These are phyloP conservation scores for Cucumis sativus DNA, from an alignment of 306 rosid species.

Conservation along the genomic window DNA sequence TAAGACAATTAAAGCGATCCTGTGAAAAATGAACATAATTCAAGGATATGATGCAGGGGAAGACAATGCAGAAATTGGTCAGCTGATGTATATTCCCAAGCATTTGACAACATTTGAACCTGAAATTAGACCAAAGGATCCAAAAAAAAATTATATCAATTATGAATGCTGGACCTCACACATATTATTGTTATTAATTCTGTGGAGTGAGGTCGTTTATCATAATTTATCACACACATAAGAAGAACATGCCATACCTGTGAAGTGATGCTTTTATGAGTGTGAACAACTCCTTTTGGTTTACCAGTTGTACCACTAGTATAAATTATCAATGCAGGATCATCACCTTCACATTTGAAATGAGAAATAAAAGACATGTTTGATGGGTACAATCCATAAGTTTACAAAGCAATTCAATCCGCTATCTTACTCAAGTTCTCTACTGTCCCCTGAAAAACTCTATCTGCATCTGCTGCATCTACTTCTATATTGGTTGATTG, in stretches of 20 bases:
- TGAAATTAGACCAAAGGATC: slow-evolving; percentile 30
- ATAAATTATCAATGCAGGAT: slow-evolving; percentile 75
- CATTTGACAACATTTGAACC: slow-evolving; percentile 75
- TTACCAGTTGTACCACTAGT: slow-evolving; percentile 97
- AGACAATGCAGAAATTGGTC: slow-evolving; percentile 80
- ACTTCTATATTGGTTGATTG: slow-evolving; percentile 26
- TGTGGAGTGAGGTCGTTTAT: neutral
- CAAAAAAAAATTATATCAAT: neutral
- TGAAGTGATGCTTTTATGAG: slow-evolving; percentile 64
- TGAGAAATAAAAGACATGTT: slow-evolving; percentile 6
- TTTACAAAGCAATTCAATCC: slow-evolving; percentile 5
- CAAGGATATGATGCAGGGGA: slow-evolving; percentile 91
- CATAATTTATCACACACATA: neutral
- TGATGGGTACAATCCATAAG: neutral
- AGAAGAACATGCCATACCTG: slow-evolving; percentile 36
- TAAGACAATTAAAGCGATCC: slow-evolving; percentile 6
- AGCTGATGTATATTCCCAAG: slow-evolving; percentile 76
- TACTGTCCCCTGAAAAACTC: slow-evolving; percentile 19
- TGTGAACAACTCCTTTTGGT: slow-evolving; percentile 97
- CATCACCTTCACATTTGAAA: slow-evolving; percentile 50
- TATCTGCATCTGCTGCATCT: slow-evolving; percentile 22
- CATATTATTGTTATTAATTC: neutral
- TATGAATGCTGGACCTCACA: neutral
- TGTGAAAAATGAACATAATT: slow-evolving; percentile 8
- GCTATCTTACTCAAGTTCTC: slow-evolving; percentile 37